Conservation (phyloP, 495 filamentous ascomycete genomes). For the Hyaloscypha hepaticicola region DNA sequence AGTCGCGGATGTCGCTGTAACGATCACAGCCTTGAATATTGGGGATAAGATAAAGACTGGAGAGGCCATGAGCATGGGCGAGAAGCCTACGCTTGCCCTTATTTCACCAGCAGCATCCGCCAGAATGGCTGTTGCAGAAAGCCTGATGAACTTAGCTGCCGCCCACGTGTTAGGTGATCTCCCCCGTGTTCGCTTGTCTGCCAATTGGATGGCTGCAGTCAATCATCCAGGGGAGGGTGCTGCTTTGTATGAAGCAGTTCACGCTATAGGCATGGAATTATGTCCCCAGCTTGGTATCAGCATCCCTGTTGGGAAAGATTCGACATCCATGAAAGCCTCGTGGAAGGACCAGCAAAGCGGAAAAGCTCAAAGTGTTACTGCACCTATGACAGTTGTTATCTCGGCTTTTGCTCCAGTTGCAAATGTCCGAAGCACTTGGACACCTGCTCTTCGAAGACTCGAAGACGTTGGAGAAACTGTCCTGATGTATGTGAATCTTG, state of each 20-base stretch:
- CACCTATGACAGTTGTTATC: constrained; percentile 86
- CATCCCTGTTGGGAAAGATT: constrained; percentile 97
- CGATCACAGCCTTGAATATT: constrained; percentile 74
- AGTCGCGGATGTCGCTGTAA: constrained; percentile 90
- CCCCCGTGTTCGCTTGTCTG: constrained; percentile 78
- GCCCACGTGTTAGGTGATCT: constrained; percentile 78
- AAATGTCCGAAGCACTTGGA: constrained; percentile 85
- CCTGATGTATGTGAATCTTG: constrained; percentile 89
- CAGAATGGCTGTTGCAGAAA: constrained; percentile 94
- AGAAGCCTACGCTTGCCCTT: constrained; percentile 85
- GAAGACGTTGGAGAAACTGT: constrained; percentile 90
- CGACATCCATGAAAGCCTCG: constrained; percentile 97
- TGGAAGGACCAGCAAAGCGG: constrained; percentile 77
- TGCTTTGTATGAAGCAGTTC: constrained; percentile 89
- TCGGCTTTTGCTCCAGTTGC: constrained; percentile 84
- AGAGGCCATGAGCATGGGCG: constrained; percentile 96
- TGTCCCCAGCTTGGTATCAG: constrained; percentile 78
- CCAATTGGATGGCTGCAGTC: constrained; percentile 98
- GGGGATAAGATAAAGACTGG: constrained; percentile 63
- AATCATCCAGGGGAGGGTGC: constrained; percentile 93
- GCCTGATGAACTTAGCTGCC: constrained; percentile 86
- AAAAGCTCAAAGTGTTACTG: constrained; percentile 78
- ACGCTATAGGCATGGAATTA: constrained; percentile 89
- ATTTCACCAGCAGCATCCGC: constrained; percentile 93
- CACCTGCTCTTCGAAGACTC: constrained; percentile 74